phyloP scores from a whole-genome alignment of 1,284 basidiomycete genomes.

The Mycena sp. region DNA sequence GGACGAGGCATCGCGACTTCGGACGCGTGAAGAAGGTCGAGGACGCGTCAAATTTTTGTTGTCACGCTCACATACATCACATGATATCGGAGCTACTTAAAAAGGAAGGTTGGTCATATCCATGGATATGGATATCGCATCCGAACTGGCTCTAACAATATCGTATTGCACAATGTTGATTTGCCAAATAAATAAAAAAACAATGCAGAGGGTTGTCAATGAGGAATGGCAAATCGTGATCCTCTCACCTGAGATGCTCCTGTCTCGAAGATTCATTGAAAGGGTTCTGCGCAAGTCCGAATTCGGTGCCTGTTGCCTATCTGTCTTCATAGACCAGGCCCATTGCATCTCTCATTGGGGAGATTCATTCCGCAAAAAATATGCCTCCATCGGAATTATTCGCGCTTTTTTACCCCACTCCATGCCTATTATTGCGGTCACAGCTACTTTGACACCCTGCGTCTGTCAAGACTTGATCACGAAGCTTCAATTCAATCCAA shows the following conservation, averaged over 20 bases:
- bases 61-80: no score
- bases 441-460: slow-evolving; percentile 47
- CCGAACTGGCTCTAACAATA: no score
- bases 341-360: slow-evolving; percentile 47
- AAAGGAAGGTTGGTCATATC: no score
- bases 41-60: no score
- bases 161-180: no score
- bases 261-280: slow-evolving; percentile 40
- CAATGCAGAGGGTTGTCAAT: slow-evolving; percentile 39
- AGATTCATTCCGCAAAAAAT: slow-evolving; percentile 50
- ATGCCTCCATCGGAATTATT: slow-evolving; percentile 44
- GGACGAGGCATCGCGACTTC: no score
- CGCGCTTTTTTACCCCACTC: slow-evolving; percentile 45
- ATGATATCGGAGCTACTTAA: no score
- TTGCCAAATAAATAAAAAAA: no score
- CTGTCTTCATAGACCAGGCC: slow-evolving; percentile 12
- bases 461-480: slow-evolving; percentile 43
- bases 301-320: background rate
- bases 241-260: slow-evolving; percentile 51
- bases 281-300: background rate
- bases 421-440: slow-evolving; percentile 47
- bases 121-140: no score
- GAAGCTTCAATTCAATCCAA: slow-evolving; percentile 44
- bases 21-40: no score
- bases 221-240: slow-evolving; percentile 48